These are phyloP conservation scores for Pontederia paniculata DNA, from an alignment of 176 grass and related monocot species.

Conservation along the genomic window DNA sequence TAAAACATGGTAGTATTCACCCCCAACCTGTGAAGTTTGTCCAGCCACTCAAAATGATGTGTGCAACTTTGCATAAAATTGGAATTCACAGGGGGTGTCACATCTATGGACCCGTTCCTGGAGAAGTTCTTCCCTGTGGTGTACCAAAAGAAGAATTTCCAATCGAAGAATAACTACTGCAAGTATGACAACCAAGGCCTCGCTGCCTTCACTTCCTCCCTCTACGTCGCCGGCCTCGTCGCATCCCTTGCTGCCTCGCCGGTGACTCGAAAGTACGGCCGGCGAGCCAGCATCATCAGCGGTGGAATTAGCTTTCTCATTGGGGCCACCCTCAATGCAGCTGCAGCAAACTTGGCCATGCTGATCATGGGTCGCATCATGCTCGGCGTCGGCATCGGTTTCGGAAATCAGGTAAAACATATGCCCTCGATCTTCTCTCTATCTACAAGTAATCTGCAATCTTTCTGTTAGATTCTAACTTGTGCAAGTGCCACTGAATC, in stretches of 20 bases:
- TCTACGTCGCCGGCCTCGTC: slow-evolving; percentile 78
- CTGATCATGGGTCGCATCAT: slow-evolving; percentile 80
- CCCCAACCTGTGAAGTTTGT: not conserved
- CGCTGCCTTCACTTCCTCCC: slow-evolving; percentile 23
- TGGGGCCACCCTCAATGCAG: slow-evolving; percentile 62
- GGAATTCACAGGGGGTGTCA: slow-evolving; percentile 57
- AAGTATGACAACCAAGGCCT: slow-evolving; percentile 55
- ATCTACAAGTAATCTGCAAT: too few relatives aligned
- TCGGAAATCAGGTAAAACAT: slow-evolving; percentile 62
- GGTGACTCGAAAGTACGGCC: slow-evolving; percentile 74
- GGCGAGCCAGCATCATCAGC: slow-evolving; percentile 68
- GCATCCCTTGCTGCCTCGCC: slow-evolving; percentile 59
- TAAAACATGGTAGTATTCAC: too few relatives aligned
- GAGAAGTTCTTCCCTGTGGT: slow-evolving; percentile 83
- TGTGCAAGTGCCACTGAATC: too few relatives aligned
- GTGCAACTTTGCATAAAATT: not conserved
- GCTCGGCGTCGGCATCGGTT: slow-evolving; percentile 84
- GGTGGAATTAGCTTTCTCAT: slow-evolving; percentile 78
- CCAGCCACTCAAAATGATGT: too few relatives aligned
- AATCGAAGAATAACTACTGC: slow-evolving; percentile 67
- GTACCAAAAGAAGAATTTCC: slow-evolving; percentile 48
- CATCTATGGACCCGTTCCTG: slow-evolving; percentile 88
- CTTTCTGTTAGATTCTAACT: too few relatives aligned
- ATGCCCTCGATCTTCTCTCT: too few relatives aligned
- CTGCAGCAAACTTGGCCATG: slow-evolving; percentile 59